A percentile compares a stretch with the other conserved stretches of the same genome.
phyloP scores from a whole-genome alignment of 2,329 filamentous ascomycete genomes.

The Cladosporium sp. region DNA sequence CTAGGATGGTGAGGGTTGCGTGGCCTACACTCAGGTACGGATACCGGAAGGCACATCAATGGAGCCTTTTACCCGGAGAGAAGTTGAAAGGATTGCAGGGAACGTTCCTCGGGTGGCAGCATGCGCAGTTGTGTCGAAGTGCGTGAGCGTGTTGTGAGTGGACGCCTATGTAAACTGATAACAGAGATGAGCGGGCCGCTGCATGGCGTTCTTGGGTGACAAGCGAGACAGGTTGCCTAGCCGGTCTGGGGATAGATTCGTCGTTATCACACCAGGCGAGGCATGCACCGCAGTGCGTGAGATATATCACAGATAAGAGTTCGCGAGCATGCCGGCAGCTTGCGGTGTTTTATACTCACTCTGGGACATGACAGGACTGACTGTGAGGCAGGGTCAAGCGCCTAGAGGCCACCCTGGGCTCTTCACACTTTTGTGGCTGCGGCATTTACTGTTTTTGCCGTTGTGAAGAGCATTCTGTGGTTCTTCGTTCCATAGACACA shows the following conservation, averaged over 20 bases:
- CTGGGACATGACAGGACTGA: not conserved
- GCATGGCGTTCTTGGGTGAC: slow-evolving; percentile 17
- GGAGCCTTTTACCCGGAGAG: slow-evolving; percentile 6
- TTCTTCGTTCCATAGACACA: not conserved
- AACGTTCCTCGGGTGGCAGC: not conserved
- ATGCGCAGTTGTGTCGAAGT: not conserved
- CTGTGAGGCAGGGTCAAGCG: not conserved
- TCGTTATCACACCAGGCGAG: slow-evolving; percentile 3
- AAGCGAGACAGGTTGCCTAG: slow-evolving; percentile 9
- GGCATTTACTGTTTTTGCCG: not conserved
- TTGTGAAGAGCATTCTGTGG: not conserved
- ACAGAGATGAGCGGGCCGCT: slow-evolving; percentile 14
- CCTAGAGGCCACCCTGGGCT: not conserved
- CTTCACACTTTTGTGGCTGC: not conserved
- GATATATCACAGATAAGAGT: slow-evolving; percentile 17
- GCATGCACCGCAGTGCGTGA: not conserved
- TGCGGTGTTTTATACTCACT: not conserved
- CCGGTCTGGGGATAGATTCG: not conserved
- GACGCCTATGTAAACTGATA: slow-evolving; percentile 11
- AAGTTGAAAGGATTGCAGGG: not conserved
- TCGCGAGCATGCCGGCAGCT: not conserved
- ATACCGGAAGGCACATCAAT: not conserved
- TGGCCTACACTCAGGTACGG: not conserved
- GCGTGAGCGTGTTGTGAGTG: slow-evolving; percentile 9
- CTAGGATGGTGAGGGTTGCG: not conserved